Evolutionary conservation across 116 monocot genomes (phyloP).

Genomic region (Dioscorea cayenensis): DNA sequence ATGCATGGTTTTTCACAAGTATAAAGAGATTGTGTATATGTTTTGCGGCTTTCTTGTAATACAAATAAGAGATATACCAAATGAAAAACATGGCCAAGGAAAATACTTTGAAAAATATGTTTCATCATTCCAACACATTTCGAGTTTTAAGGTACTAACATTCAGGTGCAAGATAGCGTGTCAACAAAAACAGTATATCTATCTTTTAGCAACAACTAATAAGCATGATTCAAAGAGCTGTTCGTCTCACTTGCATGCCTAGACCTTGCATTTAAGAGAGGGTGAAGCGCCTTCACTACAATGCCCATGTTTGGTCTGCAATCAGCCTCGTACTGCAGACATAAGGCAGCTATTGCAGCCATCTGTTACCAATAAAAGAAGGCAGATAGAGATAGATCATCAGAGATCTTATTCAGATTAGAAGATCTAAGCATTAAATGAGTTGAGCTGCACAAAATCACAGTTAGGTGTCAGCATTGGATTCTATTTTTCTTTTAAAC

Average conservation of each 20-base stretch:
- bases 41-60: too few relatives aligned
- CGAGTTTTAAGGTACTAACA: neutral
- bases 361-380: neutral
- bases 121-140: neutral
- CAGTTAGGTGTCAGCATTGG: too few relatives aligned
- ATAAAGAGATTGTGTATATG: too few relatives aligned
- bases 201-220: too few relatives aligned
- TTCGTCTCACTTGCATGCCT: neutral
- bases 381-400: neutral
- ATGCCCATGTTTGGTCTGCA: neutral
- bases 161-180: too few relatives aligned
- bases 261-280: neutral
- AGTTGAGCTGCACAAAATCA: too few relatives aligned
- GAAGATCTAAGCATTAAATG: too few relatives aligned
- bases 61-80: too few relatives aligned
- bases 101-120: neutral
- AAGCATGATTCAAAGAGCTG: neutral
- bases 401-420: neutral
- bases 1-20: too few relatives aligned
- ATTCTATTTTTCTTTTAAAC: too few relatives aligned
- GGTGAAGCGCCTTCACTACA: neutral
- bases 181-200: too few relatives aligned
- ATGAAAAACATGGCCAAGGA: too few relatives aligned
- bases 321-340: neutral
- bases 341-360: neutral